Conservation (phyloP, 176 grass and related monocot genomes). For the Calamus simplicifolius region DNA sequence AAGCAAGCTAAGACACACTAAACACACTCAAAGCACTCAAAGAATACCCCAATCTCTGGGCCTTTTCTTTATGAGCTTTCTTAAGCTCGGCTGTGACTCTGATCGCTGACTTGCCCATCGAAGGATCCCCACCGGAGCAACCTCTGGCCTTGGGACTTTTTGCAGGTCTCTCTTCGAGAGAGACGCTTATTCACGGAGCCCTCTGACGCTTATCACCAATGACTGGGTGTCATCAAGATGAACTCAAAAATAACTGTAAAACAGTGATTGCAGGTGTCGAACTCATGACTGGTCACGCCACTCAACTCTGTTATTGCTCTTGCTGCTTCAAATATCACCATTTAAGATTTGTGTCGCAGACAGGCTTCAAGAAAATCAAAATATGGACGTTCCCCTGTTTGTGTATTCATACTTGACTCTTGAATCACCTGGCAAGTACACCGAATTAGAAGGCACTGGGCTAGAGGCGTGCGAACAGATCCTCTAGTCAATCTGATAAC, state of each 20-base stretch:
- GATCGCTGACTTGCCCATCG: too few species aligned
- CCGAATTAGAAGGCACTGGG: constrained; percentile 90
- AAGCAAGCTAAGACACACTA: too few species aligned
- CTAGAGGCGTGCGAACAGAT: constrained; percentile 88
- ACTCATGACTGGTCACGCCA: constrained; percentile 84
- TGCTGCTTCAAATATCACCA: constrained; percentile 97
- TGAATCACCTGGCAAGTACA: constrained; percentile 96
- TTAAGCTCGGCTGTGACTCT: too few species aligned
- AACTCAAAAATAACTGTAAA: constrained; percentile 97
- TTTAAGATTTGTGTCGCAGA: constrained; percentile 90
- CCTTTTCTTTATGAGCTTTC: too few species aligned
- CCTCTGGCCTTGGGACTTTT: too few species aligned
- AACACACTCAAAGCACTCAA: too few species aligned
- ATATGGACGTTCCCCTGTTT: constrained; percentile 90
- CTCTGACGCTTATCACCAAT: too few species aligned
- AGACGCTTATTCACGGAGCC: too few species aligned
- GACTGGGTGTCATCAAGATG: too few species aligned
- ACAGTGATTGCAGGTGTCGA: constrained; percentile 97
- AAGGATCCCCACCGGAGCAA: too few species aligned
- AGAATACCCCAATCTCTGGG: too few species aligned
- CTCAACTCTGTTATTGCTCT: constrained; percentile 94
- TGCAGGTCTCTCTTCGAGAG: too few species aligned
- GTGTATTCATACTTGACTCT: constrained; percentile 52
- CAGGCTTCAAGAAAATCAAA: constrained; percentile 95
- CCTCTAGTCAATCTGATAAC: constrained; percentile 90